Conservation (phyloP, 169 alveolate genomes). For the Plasmodium gaboni region DNA sequence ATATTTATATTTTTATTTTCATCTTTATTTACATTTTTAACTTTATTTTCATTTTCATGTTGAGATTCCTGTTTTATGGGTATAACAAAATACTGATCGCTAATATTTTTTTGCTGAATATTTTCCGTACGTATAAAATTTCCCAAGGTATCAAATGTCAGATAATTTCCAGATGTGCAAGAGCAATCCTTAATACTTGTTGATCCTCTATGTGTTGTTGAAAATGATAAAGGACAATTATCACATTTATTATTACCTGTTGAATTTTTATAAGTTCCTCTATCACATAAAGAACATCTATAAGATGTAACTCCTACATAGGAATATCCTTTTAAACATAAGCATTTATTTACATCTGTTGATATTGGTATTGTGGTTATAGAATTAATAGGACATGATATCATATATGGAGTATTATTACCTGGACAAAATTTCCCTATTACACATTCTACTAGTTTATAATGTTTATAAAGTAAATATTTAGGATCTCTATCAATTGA, state of each 20-base stretch:
- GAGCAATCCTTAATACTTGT: slow-evolving; percentile 78
- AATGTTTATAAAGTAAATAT: slow-evolving; percentile 59
- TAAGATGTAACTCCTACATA: slow-evolving; percentile 41
- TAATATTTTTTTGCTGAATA: slow-evolving; percentile 50
- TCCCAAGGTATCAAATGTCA: slow-evolving; percentile 44
- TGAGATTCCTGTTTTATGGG: slow-evolving; percentile 23
- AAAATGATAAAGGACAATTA: slow-evolving; percentile 82
- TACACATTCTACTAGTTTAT: slow-evolving; percentile 34
- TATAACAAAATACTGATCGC: slow-evolving; percentile 53
- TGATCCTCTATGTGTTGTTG: slow-evolving; percentile 81
- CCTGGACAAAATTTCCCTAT: slow-evolving; percentile 81
- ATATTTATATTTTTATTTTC: slow-evolving; percentile 10
- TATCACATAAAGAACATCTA: slow-evolving; percentile 80
- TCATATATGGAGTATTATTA: slow-evolving; percentile 72
- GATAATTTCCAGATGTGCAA: slow-evolving; percentile 79
- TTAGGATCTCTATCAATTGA: slow-evolving; percentile 41
- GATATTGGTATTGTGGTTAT: slow-evolving; percentile 77
- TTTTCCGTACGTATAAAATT: slow-evolving; percentile 43
- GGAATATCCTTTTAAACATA: slow-evolving; percentile 82
- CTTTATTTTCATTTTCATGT: slow-evolving; percentile 1
- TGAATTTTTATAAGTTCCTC: slow-evolving; percentile 80
- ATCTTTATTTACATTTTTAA: slow-evolving; percentile 5
- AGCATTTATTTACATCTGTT: slow-evolving; percentile 73
- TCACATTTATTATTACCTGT: slow-evolving; percentile 79
- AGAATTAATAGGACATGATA: slow-evolving; percentile 82